phyloP scores from a whole-genome alignment of 1,284 basidiomycete genomes.

The Melampsora larici-populina region DNA sequence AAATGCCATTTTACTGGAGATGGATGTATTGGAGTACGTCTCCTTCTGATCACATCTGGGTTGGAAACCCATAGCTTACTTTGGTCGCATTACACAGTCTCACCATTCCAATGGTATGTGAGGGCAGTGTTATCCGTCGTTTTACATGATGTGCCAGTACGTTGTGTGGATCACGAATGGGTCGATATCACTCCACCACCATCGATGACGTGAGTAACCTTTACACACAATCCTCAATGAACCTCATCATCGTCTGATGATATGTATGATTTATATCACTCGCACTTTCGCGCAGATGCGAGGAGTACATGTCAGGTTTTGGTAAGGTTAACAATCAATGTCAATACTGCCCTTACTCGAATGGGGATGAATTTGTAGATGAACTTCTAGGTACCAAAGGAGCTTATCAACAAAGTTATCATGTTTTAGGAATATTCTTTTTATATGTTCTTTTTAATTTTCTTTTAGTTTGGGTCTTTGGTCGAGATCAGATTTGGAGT shows the following conservation, averaged over 20 bases:
- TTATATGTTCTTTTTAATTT: slow-evolving; percentile 29
- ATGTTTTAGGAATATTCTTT: not conserved
- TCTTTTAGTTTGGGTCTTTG: slow-evolving; percentile 5
- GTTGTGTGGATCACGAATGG: slow-evolving; percentile 19
- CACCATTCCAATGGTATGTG: slow-evolving; percentile 47
- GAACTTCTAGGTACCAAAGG: slow-evolving; percentile 9
- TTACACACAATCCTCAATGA: not conserved
- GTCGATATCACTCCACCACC: slow-evolving; percentile 20
- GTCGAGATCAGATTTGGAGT: not conserved
- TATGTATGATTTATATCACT: not conserved
- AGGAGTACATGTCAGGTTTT: slow-evolving; percentile 31
- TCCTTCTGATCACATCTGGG: not conserved
- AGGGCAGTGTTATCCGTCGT: slow-evolving; percentile 45
- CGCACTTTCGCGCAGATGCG: slow-evolving; percentile 11
- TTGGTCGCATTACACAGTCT: slow-evolving; percentile 3
- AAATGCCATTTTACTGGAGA: slow-evolving; percentile 48
- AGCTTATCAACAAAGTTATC: slow-evolving; percentile 17
- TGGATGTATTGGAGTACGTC: slow-evolving; percentile 46
- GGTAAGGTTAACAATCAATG: not conserved
- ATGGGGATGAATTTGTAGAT: slow-evolving; percentile 35
- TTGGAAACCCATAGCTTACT: not conserved
- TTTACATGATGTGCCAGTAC: slow-evolving; percentile 41
- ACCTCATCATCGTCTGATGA: not conserved
- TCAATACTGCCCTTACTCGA: slow-evolving; percentile 33
- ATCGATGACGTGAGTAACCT: slow-evolving; percentile 12